Evolutionary conservation across 352 stramenopile genomes (phyloP), one percentile per base, ranked within the genome.

Genomic region (Globisporangium barbulae): DNA sequence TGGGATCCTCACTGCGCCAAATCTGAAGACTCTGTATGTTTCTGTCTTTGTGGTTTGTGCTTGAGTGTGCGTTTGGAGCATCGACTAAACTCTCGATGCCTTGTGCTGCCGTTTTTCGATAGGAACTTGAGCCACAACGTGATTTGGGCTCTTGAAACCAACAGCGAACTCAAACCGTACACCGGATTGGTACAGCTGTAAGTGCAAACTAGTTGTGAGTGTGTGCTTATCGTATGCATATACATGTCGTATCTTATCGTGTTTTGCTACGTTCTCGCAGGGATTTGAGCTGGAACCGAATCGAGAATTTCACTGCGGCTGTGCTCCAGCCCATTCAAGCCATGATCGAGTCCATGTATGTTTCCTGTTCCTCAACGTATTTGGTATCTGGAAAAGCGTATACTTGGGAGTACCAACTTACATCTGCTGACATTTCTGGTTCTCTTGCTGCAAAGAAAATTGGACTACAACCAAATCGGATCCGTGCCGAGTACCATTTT

Each of bases 111-210:
- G 8, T 42, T 56, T 56, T 13, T 15, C 0, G 49, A 19, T 48
- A 90, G 81, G 15, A 88, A 90, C 35, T 55, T 90, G 69, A 90
- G 81, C 39, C 71, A 71, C 37, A 90, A 90, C 48, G 78, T 75
- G 55, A 59, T 90, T 12, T 90, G 81, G 81, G 76, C 73, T 17
- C 67, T 90, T 3, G 65, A 79, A 13, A 79, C 75, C 5, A 85
- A 81, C 50, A 75, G 76, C 17, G 69, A 78, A n/a, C 66, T 90
- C 10, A 57, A 44, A 8, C 75, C 70, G n/a, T 90, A 81, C 47
- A 61, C 65, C 0, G 61, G 66, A 1, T 72, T 90, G 28, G 62
- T 72, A 1, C 67, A 70, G 5, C 64, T 90, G 81, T 89, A 76
- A 22, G 79, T 75, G 42, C 53, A 13, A 22, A 12, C 41, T 3